Conservation (phyloP, 2,329 filamentous ascomycete genomes). For the Penicillium oxalicum region DNA sequence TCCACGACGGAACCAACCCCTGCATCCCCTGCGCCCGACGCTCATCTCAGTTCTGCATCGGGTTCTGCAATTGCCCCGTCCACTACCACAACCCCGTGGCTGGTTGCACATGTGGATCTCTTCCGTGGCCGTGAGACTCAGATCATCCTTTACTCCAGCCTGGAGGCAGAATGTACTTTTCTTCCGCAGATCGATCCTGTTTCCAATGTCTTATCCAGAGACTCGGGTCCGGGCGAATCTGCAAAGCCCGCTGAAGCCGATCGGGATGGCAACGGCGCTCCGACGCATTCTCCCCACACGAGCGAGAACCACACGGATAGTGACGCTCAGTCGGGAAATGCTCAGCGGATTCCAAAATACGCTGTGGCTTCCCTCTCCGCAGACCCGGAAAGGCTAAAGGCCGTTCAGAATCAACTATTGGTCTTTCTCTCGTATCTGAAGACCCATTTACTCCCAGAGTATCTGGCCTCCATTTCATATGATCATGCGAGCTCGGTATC, state of each 20-base stretch:
- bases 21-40: not conserved
- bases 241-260: slow-evolving; percentile 1
- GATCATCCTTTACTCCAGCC: slow-evolving; percentile 37
- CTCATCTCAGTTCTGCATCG: not conserved
- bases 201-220: not conserved
- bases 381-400: slow-evolving; percentile 6
- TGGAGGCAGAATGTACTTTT: slow-evolving; percentile 28
- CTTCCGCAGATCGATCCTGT: slow-evolving; percentile 13
- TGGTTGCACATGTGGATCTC: slow-evolving; percentile 39
- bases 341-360: not conserved
- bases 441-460: slow-evolving; percentile 21
- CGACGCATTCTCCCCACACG: not conserved
- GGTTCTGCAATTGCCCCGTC: not conserved
- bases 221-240: not conserved
- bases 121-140: slow-evolving; percentile 37
- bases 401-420: slow-evolving; percentile 25
- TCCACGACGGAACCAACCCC: not conserved
- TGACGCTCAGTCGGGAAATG: not conserved
- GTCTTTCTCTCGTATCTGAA: slow-evolving; percentile 24
- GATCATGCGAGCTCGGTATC: not conserved
- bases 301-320: not conserved
- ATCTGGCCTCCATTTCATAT: slow-evolving; percentile 17
- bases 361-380: slow-evolving; percentile 13
- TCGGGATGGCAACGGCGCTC: not conserved
- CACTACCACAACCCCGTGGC: slow-evolving; percentile 27